Percentiles rank a stretch among this genome's conserved stretches.
These are phyloP conservation scores for Fragosphaeria purpurea DNA, from an alignment of 2,329 filamentous ascomycete genomes.

Conservation along the genomic window DNA sequence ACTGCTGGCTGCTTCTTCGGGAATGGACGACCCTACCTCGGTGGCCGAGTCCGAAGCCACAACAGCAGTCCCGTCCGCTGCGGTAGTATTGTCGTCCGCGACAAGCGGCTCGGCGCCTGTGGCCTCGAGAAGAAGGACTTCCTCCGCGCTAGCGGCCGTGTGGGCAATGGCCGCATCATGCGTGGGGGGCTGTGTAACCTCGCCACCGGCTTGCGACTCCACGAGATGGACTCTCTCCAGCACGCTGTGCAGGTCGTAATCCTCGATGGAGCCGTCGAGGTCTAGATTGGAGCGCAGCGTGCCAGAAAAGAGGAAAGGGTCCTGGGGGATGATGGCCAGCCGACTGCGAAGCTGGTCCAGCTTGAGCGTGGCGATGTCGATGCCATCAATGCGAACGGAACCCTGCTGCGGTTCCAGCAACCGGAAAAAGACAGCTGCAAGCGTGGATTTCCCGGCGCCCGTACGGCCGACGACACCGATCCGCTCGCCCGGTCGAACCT, in stretches of 20 bases:
- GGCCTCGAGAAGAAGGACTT: constrained; percentile 7
- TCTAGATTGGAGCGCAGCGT: constrained; percentile 55
- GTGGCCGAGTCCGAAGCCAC: constrained; percentile 8
- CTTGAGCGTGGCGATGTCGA: constrained; percentile 48
- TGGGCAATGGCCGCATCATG: not conserved
- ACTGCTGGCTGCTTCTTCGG: not conserved
- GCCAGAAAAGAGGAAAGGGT: constrained; percentile 56
- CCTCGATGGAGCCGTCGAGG: constrained; percentile 49
- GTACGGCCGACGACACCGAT: constrained; percentile 57
- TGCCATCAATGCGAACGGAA: constrained; percentile 33
- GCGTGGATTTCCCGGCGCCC: constrained; percentile 55
- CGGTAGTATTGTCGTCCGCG: constrained; percentile 13
- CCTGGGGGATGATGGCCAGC: constrained; percentile 57
- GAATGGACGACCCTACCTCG: constrained; percentile 8
- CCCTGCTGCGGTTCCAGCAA: constrained; percentile 37
- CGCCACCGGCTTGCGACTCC: constrained; percentile 27
- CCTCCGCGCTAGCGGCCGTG: not conserved
- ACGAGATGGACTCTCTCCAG: constrained; percentile 52
- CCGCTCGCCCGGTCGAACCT: constrained; percentile 41
- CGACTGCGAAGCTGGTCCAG: constrained; percentile 51
- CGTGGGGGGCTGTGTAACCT: constrained; percentile 11
- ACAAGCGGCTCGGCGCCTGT: constrained; percentile 5
- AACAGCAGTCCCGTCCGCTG: constrained; percentile 4
- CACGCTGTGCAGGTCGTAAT: constrained; percentile 50
- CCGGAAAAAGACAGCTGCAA: constrained; percentile 55